Base-by-base conservation (phyloP, 306 rosid genomes). In the Dryas octopetala region DNA sequence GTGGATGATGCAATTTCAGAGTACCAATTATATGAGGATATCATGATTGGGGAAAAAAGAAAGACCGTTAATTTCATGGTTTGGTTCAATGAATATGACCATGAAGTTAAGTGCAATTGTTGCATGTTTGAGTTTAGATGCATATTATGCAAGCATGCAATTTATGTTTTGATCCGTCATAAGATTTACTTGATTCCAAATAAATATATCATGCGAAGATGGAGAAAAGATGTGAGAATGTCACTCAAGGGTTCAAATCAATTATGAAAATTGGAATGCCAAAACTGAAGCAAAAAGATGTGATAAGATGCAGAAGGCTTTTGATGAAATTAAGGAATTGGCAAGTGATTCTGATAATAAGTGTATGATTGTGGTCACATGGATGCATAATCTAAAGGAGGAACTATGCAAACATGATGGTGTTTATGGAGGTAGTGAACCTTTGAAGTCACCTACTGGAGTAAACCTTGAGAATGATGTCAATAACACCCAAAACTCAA, bases 101-200 rank as follows among this genome's bases (percentile, higher is more conserved):
- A 32, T 15, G 68, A 76, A 17, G 45, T 68, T 0, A 9, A 45
- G 0, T 67, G 80, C 26, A 48, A 4, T 1, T 74, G 61, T 57
- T 17, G 26, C 4, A 1, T 57, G 9, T 76, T 76, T 67, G 74
- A 67, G 19, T 76, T 67, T 5, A 44, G 10, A 76, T 67, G 58
- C 7, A 55, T 46, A 43, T 23, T 76, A 16, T 66, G 68, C 45
- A 61, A 19, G 4, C 74, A 76, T 47, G 47, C 45, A 5, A 17
- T 76, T 19, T 9, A 15, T 12, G 57, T 53, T 13, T 26, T 62
- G 1, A 6, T 17, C 4, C n/a, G 16, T 0, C 6, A 40, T 5
- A 26, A 76, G 0, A n/a, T 12, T 6, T 3, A 1, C 16, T 4
- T 11, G 7, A 2, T 62, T 44, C 38, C 43, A 23, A 1, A 26